A percentile compares a stretch with the other conserved stretches of the same genome.
Conservation (phyloP, 1,284 basidiomycete genomes). For the Austroboletus rostrupii region DNA sequence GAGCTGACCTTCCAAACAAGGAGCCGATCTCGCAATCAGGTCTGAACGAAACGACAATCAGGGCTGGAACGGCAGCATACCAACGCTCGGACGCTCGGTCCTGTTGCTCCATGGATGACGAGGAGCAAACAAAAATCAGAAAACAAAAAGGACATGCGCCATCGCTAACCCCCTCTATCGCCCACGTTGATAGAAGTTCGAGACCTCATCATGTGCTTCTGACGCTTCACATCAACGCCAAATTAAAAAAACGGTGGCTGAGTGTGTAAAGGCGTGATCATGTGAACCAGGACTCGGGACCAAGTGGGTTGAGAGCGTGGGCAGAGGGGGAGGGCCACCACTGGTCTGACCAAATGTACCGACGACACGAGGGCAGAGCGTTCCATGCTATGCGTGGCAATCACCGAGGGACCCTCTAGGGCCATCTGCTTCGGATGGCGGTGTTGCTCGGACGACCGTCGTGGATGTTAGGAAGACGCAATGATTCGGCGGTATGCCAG, state of each 20-base stretch:
- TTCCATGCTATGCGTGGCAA: constrained; percentile 5
- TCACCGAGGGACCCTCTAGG: not conserved
- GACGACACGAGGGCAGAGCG: constrained; percentile 18
- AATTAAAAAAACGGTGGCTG: constrained; percentile 22
- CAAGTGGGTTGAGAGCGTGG: constrained; percentile 13
- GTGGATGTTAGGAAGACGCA: too few species aligned
- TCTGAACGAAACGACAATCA: constrained; percentile 15
- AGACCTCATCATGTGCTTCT: constrained; percentile 7
- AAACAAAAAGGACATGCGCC: not conserved
- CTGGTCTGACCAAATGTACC: not conserved
- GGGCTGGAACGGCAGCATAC: constrained; percentile 1
- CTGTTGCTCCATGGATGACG: constrained; percentile 3
- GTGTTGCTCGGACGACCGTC: too few species aligned
- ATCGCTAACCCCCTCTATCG: constrained; percentile 1
- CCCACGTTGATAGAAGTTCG: constrained; percentile 2
- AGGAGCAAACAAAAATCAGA: not conserved
- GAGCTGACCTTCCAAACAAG: constrained; percentile 18
- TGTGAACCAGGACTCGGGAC: constrained; percentile 6
- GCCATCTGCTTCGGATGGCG: not conserved
- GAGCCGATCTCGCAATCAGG: constrained; percentile 6
- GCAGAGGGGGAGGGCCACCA: not conserved
- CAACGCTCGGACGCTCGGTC: not conserved
- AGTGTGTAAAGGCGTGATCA: constrained; percentile 10
- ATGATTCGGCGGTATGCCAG: too few species aligned
- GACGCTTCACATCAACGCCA: constrained; percentile 5